Evolutionary conservation across 805 yeast genomes (phyloP).

Genomic region (Jamesozyma spencerorum): DNA sequence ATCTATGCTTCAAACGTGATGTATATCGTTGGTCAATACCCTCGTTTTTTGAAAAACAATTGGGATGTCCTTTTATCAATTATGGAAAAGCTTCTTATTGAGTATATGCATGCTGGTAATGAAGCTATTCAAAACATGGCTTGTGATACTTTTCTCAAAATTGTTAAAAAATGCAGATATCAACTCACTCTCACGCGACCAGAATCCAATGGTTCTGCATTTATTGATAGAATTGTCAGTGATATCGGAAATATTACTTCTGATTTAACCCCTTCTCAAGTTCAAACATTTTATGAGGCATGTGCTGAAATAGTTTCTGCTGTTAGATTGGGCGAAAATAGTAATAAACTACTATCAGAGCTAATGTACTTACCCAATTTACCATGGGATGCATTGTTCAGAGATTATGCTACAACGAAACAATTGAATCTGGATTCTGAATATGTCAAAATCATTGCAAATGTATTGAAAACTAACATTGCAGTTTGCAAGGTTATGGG

Average conservation of each 20-base stretch:
- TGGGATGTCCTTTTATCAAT: conserved; percentile 94
- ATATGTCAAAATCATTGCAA: conserved; percentile 79
- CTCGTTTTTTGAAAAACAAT: conserved; percentile 91
- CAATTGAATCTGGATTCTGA: conserved; percentile 61
- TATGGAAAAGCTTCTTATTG: conserved; percentile 75
- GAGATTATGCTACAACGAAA: conserved; percentile 71
- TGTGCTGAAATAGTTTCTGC: conserved; percentile 87
- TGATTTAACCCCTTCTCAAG: conserved; percentile 88
- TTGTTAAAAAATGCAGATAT: conserved; percentile 84
- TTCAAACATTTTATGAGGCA: conserved; percentile 91
- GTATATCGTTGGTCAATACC: conserved; percentile 98
- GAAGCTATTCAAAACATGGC: conserved; percentile 99
- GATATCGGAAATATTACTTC: conserved; percentile 74
- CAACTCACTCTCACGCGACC: conserved; percentile 79
- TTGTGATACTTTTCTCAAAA: conserved; percentile 93
- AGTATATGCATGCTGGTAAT: conserved; percentile 97
- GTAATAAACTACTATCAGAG: conserved; percentile 59
- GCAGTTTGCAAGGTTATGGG: conserved; percentile 91
- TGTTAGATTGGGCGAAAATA: conserved; percentile 53
- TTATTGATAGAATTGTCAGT: conserved; percentile 75
- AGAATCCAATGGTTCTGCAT: conserved; percentile 70
- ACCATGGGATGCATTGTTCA: conserved; percentile 83
- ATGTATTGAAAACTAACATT: conserved; percentile 84
- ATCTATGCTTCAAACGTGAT: conserved; percentile 96
- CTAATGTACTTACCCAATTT: conserved; percentile 83